phyloP scores from a whole-genome alignment of 192 early-diverging fungal species.

The Mortierella hygrophila region DNA sequence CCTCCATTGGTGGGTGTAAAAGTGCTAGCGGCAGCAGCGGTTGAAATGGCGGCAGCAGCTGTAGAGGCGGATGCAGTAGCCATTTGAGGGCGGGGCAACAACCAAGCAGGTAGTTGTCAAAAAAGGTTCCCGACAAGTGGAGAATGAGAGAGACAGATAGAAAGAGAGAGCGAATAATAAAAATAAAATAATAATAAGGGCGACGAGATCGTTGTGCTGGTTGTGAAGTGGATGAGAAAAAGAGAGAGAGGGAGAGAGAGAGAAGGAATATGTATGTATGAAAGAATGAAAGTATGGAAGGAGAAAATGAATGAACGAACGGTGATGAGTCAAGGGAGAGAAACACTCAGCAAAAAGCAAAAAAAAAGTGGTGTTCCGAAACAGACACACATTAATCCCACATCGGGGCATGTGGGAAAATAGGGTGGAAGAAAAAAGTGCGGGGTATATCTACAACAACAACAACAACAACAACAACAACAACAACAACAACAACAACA shows the following conservation, averaged over 20 bases:
- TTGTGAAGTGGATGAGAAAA: too few species aligned
- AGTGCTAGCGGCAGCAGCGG: not conserved
- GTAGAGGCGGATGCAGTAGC: slow-evolving; percentile 1
- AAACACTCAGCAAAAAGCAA: too few species aligned
- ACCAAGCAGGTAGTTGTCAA: not conserved
- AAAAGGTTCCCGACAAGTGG: not conserved
- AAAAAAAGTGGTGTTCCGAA: not conserved
- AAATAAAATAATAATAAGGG: too few species aligned
- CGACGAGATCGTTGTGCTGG: too few species aligned
- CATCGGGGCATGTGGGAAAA: not conserved
- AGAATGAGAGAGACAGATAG: not conserved
- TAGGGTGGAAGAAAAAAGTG: not conserved
- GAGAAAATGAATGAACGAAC: not conserved
- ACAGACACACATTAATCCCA: not conserved
- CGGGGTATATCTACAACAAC: not conserved
- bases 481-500: too few species aligned
- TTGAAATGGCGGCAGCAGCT: not conserved
- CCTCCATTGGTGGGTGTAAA: too few species aligned
- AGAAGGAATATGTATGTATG: too few species aligned
- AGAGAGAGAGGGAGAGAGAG: too few species aligned
- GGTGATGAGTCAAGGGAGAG: not conserved
- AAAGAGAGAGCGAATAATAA: not conserved
- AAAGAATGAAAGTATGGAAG: not conserved
- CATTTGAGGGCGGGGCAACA: not conserved
- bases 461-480: too few species aligned